Evolutionary conservation across 129 eudicot species (phyloP).

Genomic region (Lactuca saligna): DNA sequence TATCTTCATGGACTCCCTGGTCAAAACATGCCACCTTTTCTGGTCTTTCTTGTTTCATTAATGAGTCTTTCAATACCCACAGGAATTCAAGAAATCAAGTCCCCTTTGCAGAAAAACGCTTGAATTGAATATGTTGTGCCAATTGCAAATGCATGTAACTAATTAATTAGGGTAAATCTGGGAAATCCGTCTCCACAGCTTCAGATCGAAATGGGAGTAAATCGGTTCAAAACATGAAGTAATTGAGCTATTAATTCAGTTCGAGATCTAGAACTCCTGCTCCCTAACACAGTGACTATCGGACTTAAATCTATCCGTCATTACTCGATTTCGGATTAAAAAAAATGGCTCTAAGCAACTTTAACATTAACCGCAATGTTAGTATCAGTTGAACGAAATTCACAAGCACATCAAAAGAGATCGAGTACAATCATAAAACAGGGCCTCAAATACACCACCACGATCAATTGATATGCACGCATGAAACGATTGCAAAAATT

Average conservation of each 20-base stretch:
- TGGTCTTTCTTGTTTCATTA: constrained; percentile 5
- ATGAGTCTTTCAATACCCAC: not conserved
- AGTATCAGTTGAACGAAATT: constrained; percentile 6
- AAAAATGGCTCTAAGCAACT: constrained; percentile 6
- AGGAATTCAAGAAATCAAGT: not conserved
- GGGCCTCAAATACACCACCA: constrained; percentile 2
- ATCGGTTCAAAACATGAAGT: not conserved
- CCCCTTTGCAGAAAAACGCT: not conserved
- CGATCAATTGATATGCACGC: constrained; percentile 4
- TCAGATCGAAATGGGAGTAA: constrained; percentile 5
- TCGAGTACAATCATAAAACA: constrained; percentile 18
- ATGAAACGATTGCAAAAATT: constrained; percentile 1
- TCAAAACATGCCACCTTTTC: constrained; percentile 9
- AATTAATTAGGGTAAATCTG: constrained; percentile 20
- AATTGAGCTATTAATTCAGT: constrained; percentile 2
- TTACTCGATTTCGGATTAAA: not conserved
- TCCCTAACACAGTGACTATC: not conserved
- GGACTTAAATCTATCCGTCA: not conserved
- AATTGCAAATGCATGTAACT: constrained; percentile 9
- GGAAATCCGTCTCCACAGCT: constrained; percentile 13
- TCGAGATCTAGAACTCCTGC: constrained; percentile 18
- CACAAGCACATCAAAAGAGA: constrained; percentile 1
- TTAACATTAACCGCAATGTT: constrained; percentile 11
- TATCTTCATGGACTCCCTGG: constrained; percentile 10
- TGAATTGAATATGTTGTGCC: constrained; percentile 4